A percentile compares a stretch with the other conserved stretches of the same genome.
Evolutionary conservation across 1,284 basidiomycete species (phyloP).

Genomic region (Cutaneotrichosporon daszewskae): DNA sequence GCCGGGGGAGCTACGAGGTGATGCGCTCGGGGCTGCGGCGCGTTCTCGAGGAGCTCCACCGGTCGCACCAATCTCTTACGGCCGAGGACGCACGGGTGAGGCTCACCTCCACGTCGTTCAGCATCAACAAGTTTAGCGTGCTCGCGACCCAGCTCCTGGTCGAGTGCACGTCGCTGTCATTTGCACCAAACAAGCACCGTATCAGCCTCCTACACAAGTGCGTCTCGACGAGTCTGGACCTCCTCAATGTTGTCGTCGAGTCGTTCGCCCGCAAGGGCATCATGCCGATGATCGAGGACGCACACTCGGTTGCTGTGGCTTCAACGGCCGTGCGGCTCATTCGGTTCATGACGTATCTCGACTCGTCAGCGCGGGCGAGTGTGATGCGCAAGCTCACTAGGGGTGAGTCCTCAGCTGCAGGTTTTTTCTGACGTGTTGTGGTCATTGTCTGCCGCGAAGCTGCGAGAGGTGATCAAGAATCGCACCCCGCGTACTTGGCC

Average conservation of each 20-base stretch:
- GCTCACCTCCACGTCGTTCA: slow-evolving; percentile 17
- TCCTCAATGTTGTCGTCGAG: slow-evolving; percentile 20
- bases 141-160: slow-evolving; percentile 15
- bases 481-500: slow-evolving; percentile 18
- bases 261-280: slow-evolving; percentile 20
- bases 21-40: slow-evolving; percentile 16
- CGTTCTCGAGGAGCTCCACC: slow-evolving; percentile 17
- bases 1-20: slow-evolving; percentile 17
- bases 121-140: slow-evolving; percentile 22
- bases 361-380: slow-evolving; percentile 12
- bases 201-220: slow-evolving; percentile 17
- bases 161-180: slow-evolving; percentile 17
- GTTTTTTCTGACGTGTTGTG: slow-evolving; percentile 6
- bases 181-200: slow-evolving; percentile 16
- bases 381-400: slow-evolving; percentile 17
- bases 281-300: slow-evolving; percentile 25
- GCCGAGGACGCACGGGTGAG: slow-evolving; percentile 5
- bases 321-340: slow-evolving; percentile 18
- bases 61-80: slow-evolving; percentile 11
- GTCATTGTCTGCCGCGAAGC: slow-evolving; percentile 23
- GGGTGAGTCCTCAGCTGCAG: not conserved
- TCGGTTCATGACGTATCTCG: slow-evolving; percentile 19
- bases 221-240: slow-evolving; percentile 14
- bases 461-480: slow-evolving; percentile 16
- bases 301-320: slow-evolving; percentile 20